Evolutionary conservation across 2,329 filamentous ascomycete genomes (phyloP).

Genomic region (Colletotrichum phormii): DNA sequence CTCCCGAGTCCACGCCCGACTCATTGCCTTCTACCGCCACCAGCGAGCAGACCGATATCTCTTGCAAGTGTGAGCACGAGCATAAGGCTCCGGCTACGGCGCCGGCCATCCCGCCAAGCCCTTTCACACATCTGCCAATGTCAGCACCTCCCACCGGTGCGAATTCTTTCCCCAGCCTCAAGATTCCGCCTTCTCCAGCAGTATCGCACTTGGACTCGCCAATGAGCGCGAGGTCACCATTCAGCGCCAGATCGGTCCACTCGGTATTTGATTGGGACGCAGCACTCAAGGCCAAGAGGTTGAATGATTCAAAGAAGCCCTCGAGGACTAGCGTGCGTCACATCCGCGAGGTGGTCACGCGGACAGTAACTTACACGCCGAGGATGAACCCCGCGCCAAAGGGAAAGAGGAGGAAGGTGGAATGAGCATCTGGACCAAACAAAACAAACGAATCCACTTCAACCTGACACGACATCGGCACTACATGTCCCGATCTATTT

Average conservation of each 20-base stretch:
- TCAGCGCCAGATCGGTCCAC: conserved; percentile 72
- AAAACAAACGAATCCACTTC: conserved; percentile 9
- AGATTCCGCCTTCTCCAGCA: conserved; percentile 81
- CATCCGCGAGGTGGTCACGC: conserved; percentile 92
- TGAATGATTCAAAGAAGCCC: conserved; percentile 68
- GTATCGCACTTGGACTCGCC: conserved; percentile 78
- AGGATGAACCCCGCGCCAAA: conserved; percentile 90
- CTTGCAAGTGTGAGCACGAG: conserved; percentile 65
- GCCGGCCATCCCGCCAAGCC: conserved; percentile 57
- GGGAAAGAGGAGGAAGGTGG: conserved; percentile 87
- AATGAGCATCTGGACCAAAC: conserved; percentile 44
- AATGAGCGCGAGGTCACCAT: conserved; percentile 79
- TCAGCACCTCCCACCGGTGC: conserved; percentile 70
- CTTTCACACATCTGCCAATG: conserved; percentile 68
- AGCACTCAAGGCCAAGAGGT: conserved; percentile 74
- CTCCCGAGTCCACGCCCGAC: conserved; percentile 55
- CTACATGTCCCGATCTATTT: conserved; percentile 21
- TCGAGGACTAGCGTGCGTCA: conserved; percentile 73
- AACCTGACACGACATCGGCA: conserved; percentile 1
- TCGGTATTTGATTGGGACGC: conserved; percentile 85
- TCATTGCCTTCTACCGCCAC: conserved; percentile 55
- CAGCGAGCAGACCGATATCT: conserved; percentile 66
- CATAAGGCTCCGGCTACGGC: conserved; percentile 57
- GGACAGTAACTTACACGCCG: conserved; percentile 91
- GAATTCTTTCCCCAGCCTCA: conserved; percentile 73